Base-by-base conservation (phyloP, 1,139 yeast species). In the Zhuliangozyma parablackwelliae region DNA sequence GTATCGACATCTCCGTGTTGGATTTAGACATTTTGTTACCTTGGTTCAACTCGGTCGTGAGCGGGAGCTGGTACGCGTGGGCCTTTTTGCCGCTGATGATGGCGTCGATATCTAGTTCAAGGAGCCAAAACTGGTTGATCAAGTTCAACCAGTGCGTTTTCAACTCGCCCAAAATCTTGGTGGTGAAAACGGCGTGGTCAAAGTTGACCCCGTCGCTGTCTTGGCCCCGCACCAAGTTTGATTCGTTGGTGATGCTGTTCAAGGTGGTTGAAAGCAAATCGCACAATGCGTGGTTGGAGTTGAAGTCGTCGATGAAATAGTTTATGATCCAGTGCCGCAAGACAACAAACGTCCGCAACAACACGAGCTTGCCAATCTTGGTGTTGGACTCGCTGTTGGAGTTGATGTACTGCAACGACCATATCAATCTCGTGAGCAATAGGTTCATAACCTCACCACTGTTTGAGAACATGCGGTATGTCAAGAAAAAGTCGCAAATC, bases 291-390 rank as follows among this genome's bases (percentile, higher is more conserved):
- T 49, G 48, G 44, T 78, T 68, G 10, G 68, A 51, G 32, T 78
- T 63, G 51, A 83, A 84, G 53, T 84, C 92, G 49, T 82, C 87
- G 31, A 75, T 66, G 49, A 82, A 84, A 53, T 82, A 82, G 54
- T 84, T 90, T 43, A 86, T 61, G 26, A 92, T 61, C 96, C 97
- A 92, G 59, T 88, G 96, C 50, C 97, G 74, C 34, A 92, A 53
- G 27, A 86, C 82, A 29, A 88, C 96, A 64, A 90, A 92, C 0
- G 95, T 82, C 48, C 97, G 72, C 29, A 90, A 75, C n/a, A 87
- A 65, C 1, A 84, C 83, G 35, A 84, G 67, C 45, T 82, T 76
- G 5, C 94, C 95, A 8, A 75, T 55, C 42, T 66, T 73, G n/a
- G 60, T 56, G 31, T 63, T 62, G 20, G 63, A 54, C 23, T 57